Evolutionary conservation across 345 rosid species (phyloP).

Genomic region (Eucalyptus curtisii): DNA sequence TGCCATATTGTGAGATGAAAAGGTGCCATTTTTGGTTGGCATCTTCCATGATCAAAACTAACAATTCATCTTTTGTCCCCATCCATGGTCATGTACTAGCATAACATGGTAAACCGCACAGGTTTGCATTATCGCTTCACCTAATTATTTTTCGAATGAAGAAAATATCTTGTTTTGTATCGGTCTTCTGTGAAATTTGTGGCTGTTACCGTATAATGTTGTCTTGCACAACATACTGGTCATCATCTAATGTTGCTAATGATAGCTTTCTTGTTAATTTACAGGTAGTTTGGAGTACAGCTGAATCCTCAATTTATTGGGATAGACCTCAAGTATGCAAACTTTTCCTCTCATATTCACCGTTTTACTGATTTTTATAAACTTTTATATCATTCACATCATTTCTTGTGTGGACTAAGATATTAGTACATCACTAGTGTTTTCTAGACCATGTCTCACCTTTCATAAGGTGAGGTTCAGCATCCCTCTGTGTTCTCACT

Average conservation of each 20-base stretch:
- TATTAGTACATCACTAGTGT: neutral
- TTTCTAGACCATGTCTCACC: neutral
- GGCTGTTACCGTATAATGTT: neutral
- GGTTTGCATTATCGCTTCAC: neutral
- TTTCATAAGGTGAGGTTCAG: neutral
- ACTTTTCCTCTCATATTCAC: neutral
- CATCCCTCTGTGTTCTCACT: neutral
- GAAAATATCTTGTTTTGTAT: neutral
- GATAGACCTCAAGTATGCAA: slow-evolving; percentile 83
- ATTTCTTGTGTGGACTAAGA: neutral
- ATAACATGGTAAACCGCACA: neutral
- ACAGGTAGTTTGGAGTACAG: slow-evolving; percentile 92
- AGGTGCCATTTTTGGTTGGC: neutral
- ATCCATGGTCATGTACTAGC: neutral
- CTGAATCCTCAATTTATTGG: slow-evolving; percentile 79
- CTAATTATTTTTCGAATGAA: rapidly evolving
- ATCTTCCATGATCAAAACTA: neutral
- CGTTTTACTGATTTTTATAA: neutral
- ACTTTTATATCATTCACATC: neutral
- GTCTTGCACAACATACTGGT: neutral
- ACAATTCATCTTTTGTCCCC: neutral
- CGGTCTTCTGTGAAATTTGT: neutral
- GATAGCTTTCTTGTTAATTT: slow-evolving; percentile 1
- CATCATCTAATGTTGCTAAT: neutral
- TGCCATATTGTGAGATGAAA: neutral